Evolutionary conservation across 768 basidiomycete genomes (phyloP), one percentile per base, ranked within the genome.

Genomic region (Lentinula raphanica): DNA sequence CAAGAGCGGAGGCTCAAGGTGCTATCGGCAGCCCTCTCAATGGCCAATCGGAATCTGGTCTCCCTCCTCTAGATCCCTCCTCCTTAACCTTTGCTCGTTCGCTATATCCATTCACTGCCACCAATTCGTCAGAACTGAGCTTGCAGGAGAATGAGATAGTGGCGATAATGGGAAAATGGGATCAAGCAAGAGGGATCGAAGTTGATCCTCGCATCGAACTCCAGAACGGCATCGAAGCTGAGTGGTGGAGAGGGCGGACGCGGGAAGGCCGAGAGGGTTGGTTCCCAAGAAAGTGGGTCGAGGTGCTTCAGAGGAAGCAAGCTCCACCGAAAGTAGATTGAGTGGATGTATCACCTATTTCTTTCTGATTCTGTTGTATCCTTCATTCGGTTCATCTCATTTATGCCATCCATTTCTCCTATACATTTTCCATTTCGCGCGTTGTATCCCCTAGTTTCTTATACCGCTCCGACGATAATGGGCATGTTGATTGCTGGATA

Each of bases 161-260:
- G 2, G 96, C 96, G 1, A 84, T 98, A 46, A 84, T 92, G 71
- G 90, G 83, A 45, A 92, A 90, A 69, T 68, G 89, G 44, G 89
- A 90, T 63, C 87, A 86, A 0, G 69, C 76, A 12, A 88, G 84
- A 0, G 89, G 89, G 0, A 72, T 69, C 58, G 87, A 87, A 58
- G 85, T 88, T 4, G 85, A 90, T 62, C 84, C 86, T 2, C 73
- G 87, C 23, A 62, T 80, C 49, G 80, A 83, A 60, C 74, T 86
- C 19, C 78, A 85, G 55, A 68, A 75, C 17, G 28, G 40, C 9
- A 25, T 35, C 25, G 74, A 77, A 57, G 83, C 78, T 4, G 94
- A 94, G 58, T 98, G 95, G 95, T 98, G 94, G 94, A 87, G 85
- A 69, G 95, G 95, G 1, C 80, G 95, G 46, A 94, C 91, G 60